Evolutionary conservation across 2,329 filamentous ascomycete species (phyloP).

Genomic region (Cytospora piceae): DNA sequence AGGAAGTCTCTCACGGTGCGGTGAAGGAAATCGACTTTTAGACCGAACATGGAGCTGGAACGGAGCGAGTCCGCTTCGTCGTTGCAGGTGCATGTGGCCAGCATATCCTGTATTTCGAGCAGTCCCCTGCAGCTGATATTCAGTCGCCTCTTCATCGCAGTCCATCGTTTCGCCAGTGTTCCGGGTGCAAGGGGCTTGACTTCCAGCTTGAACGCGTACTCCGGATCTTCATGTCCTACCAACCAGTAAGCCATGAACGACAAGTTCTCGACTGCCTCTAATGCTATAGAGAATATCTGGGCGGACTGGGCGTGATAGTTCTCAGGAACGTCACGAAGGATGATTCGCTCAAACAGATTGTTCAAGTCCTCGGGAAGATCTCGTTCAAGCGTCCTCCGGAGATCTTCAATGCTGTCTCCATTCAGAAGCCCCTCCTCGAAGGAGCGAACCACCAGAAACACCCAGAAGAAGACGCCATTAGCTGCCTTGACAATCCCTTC

Average conservation of each 20-base stretch:
- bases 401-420: neutral
- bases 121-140: neutral
- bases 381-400: neutral
- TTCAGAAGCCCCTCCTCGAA: neutral
- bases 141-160: neutral
- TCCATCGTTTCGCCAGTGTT: neutral
- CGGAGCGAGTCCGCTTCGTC: neutral
- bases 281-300: neutral
- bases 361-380: neutral
- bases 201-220: neutral
- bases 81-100: neutral
- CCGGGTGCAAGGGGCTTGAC: neutral
- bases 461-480: neutral
- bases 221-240: neutral
- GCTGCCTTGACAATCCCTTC: neutral
- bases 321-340: neutral
- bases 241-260: neutral
- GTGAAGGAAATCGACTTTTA: neutral
- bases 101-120: neutral
- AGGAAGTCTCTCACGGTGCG: neutral
- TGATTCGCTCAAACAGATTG: neutral
- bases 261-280: neutral
- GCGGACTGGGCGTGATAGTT: neutral
- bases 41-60: neutral
- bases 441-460: neutral